Percentiles rank a stretch among this genome's conserved stretches.
phyloP scores from a whole-genome alignment of 2,329 filamentous ascomycete species.

The Aureobasidium musti region DNA sequence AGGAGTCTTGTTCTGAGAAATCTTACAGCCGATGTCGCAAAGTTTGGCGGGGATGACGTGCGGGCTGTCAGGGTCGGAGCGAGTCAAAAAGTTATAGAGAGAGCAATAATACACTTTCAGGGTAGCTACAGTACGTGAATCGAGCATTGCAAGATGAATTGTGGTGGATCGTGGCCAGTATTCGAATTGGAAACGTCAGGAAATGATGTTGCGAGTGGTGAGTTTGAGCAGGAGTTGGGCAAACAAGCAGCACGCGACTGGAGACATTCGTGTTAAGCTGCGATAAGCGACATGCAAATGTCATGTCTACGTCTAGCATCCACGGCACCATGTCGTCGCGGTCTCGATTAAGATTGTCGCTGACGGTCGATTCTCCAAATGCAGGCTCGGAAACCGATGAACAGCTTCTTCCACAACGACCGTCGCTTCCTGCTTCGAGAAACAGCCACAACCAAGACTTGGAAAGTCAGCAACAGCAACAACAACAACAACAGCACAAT shows the following conservation, averaged over 20 bases:
- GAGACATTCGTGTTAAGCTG: too few relatives aligned
- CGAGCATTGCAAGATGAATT: conserved; percentile 11
- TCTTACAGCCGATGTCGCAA: conserved; percentile 11
- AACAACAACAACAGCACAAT: conserved; percentile 24
- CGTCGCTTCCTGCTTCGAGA: not conserved
- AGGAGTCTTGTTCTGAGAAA: too few relatives aligned
- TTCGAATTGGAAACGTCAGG: not conserved
- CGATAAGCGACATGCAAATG: not conserved
- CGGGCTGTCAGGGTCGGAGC: not conserved
- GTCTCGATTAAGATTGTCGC: conserved; percentile 1
- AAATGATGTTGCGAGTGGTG: conserved; percentile 20
- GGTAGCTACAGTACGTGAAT: not conserved
- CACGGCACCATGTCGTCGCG: conserved; percentile 1
- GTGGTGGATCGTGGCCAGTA: conserved; percentile 17
- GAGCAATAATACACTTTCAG: not conserved
- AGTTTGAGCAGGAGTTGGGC: not conserved
- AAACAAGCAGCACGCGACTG: not conserved
- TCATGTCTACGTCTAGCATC: not conserved
- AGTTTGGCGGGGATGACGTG: conserved; percentile 19
- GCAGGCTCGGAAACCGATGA: conserved; percentile 33
- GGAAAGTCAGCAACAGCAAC: not conserved
- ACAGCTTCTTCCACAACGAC: conserved; percentile 21
- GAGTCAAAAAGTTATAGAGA: conserved; percentile 1
- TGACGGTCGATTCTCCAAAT: conserved; percentile 22
- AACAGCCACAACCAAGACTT: conserved; percentile 21